A percentile compares a stretch with the other conserved stretches of the same genome.
phyloP scores from a whole-genome alignment of 2,329 filamentous ascomycete genomes.

The Fusarium algeriense region DNA sequence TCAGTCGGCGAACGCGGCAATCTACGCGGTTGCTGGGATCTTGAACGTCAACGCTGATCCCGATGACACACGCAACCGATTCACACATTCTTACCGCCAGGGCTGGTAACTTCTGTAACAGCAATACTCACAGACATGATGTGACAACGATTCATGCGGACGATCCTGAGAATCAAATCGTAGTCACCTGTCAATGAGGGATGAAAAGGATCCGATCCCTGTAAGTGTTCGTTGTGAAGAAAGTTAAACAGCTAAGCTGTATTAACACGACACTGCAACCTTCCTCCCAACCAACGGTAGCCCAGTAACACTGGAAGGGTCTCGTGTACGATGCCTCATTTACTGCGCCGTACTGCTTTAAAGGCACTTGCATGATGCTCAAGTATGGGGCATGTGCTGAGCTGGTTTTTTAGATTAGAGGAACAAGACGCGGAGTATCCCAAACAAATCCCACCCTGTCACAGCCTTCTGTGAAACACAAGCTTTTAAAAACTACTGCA shows the following conservation, averaged over 20 bases:
- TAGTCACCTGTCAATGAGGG: slow-evolving; percentile 19
- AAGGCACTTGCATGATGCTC: slow-evolving; percentile 25
- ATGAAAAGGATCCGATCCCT: slow-evolving; percentile 14
- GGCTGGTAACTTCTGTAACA: slow-evolving; percentile 11
- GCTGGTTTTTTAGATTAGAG: slow-evolving; percentile 38
- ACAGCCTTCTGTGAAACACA: slow-evolving; percentile 30
- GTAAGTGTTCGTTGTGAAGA: slow-evolving; percentile 9
- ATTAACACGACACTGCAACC: slow-evolving; percentile 12
- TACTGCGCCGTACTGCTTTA: slow-evolving; percentile 20
- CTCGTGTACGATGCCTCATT: slow-evolving; percentile 17
- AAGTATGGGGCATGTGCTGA: slow-evolving; percentile 11
- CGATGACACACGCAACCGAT: slow-evolving; percentile 14
- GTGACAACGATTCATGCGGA: slow-evolving; percentile 45
- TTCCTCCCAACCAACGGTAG: neutral
- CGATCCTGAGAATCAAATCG: slow-evolving; percentile 41
- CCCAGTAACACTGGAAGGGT: slow-evolving; percentile 5
- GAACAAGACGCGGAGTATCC: slow-evolving; percentile 32
- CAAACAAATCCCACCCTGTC: slow-evolving; percentile 35
- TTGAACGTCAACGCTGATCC: slow-evolving; percentile 30
- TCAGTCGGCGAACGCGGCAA: slow-evolving; percentile 26
- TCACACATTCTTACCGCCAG: slow-evolving; percentile 16
- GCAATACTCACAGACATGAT: slow-evolving; percentile 22
- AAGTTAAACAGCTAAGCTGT: slow-evolving; percentile 6
- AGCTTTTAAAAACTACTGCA: slow-evolving; percentile 24
- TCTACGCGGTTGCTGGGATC: slow-evolving; percentile 18